A percentile compares a stretch with the other conserved stretches of the same genome.
phyloP scores from a whole-genome alignment of 1,139 yeast genomes.

The Pneumocystis jirovecii region DNA sequence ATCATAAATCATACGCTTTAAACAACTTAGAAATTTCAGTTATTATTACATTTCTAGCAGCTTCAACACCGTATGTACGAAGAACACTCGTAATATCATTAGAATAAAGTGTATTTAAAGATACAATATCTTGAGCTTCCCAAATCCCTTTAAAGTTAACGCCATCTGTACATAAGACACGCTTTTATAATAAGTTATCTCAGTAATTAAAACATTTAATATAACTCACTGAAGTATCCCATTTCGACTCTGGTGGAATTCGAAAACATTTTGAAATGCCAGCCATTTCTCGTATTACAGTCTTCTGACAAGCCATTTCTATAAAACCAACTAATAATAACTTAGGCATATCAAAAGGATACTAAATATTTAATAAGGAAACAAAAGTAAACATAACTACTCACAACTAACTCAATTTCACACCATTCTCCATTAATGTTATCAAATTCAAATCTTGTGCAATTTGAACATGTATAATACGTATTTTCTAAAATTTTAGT shows the following conservation, averaged over 20 bases:
- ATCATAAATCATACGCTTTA: constrained; percentile 44
- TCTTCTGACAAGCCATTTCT: constrained; percentile 77
- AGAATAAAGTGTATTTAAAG: constrained; percentile 74
- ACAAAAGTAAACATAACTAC: neutral
- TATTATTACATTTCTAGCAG: constrained; percentile 94
- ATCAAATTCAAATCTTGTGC: constrained; percentile 75
- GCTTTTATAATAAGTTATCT: constrained; percentile 26
- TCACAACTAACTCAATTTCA: constrained; percentile 51
- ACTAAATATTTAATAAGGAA: constrained; percentile 21
- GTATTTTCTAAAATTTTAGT: constrained; percentile 4
- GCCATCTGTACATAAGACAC: constrained; percentile 88
- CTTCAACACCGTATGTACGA: constrained; percentile 92
- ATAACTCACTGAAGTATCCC: constrained; percentile 22
- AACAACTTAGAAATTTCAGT: constrained; percentile 92
- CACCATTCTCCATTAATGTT: constrained; percentile 86
- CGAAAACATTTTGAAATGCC: constrained; percentile 85
- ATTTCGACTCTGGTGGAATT: constrained; percentile 48
- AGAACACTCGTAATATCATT: constrained; percentile 89
- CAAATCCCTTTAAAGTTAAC: constrained; percentile 96
- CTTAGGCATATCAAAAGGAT: constrained; percentile 78
- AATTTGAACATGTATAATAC: constrained; percentile 35
- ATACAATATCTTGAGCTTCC: constrained; percentile 87
- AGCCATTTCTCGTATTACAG: constrained; percentile 87
- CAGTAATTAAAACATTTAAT: neutral
- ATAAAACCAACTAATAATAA: constrained; percentile 92